Base-by-base conservation (phyloP, 192 early-diverging fungal genomes). In the Rhizophagus clarus region DNA sequence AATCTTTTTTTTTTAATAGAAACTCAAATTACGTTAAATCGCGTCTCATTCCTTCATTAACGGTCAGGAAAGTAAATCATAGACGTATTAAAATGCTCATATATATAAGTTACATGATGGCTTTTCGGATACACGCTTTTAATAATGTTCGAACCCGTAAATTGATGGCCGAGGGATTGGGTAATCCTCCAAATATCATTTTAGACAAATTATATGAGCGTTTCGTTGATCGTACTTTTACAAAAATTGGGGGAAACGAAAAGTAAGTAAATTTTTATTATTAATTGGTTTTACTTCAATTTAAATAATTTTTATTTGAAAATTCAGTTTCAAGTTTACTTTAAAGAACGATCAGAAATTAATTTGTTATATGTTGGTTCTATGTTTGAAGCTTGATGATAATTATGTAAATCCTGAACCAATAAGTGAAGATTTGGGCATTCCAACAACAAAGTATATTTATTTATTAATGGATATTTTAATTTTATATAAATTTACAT, bases 91-190 rank as follows among this genome's bases (percentile, higher is more conserved):
- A 89, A 45, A 74, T 89, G 51, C 83, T 94, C 49, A 80, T 97
- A 72, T 97, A 95, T 83, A 87, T 97, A 69, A 85, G 82, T 40
- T 94, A 91, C 72, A 79, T 97, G 83, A 92, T 96, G 89, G 90
- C 88, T 26, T 92, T 96, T 83, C 86, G 85, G 80, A 84, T 77
- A 6, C 63, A 90, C 11, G 81, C 84, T 63, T 81, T 85, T 40
- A 77, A 72, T 4, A 83, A 82, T 3, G 79, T 93, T 32, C 87
- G 88, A 64, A 89, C 88, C 34, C 75, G 84, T 64, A 83, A 91
- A 20, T 72, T 74, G 3, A 83, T 85, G 32, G 69, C 82, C 20
- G 81, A 82, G 45, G 29, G 83, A 26, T 75, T 95, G 74, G 82
- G 88, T 28, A 87, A 88, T 73, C 81, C 89, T 61, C 89, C 95